Conservation (phyloP, 441 rosid genomes). For the Pelargonium cotyledonis region DNA sequence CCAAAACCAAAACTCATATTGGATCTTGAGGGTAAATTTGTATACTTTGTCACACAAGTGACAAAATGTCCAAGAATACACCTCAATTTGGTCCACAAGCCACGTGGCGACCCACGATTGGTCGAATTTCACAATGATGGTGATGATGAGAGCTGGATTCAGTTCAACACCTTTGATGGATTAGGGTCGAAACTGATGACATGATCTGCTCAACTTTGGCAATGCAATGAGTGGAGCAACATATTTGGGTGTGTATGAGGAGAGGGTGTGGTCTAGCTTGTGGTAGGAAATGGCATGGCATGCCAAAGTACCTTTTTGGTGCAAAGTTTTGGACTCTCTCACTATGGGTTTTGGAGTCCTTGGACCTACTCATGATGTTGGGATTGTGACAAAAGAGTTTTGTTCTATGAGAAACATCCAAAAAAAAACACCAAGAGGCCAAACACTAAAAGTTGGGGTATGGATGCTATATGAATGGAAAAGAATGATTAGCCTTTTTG, state of each 20-base stretch:
- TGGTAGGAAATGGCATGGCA: slow-evolving; percentile 28
- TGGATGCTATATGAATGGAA: slow-evolving; percentile 15
- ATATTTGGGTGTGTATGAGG: slow-evolving; percentile 18
- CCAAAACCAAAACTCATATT: too few relatives aligned
- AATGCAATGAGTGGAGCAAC: slow-evolving; percentile 23
- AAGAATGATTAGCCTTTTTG: slow-evolving; percentile 2
- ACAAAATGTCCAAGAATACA: too few relatives aligned
- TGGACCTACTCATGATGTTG: too few relatives aligned
- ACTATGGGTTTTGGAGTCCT: too few relatives aligned
- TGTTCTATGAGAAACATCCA: slow-evolving; percentile 13
- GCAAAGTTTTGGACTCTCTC: slow-evolving; percentile 15
- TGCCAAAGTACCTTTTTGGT: slow-evolving; percentile 20
- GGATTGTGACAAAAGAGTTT: neutral
- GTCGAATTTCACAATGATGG: neutral
- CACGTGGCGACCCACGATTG: neutral
- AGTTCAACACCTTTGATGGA: neutral
- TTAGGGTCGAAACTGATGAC: slow-evolving; percentile 13
- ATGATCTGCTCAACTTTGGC: slow-evolving; percentile 25
- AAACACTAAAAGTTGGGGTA: slow-evolving; percentile 18
- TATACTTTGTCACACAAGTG: too few relatives aligned
- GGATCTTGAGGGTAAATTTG: too few relatives aligned
- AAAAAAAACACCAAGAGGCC: slow-evolving; percentile 11
- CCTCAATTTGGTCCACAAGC: neutral
- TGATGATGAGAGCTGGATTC: neutral
- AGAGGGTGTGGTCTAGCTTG: slow-evolving; percentile 9